These are phyloP conservation scores for Pseudoperonospora humuli DNA, from an alignment of 352 stramenopile species.

Conservation along the genomic window DNA sequence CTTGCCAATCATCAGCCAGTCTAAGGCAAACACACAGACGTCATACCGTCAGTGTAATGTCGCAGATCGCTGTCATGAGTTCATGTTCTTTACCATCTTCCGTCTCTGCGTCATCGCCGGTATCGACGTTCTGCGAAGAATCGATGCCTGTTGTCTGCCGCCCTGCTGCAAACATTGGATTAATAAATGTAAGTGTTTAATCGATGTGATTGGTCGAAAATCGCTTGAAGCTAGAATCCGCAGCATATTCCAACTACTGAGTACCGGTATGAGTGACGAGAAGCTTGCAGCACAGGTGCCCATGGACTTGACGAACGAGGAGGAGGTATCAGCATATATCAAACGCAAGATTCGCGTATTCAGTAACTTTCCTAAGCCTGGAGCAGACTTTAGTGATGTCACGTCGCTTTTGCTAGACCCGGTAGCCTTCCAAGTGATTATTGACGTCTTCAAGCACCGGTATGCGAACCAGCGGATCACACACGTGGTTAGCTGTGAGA, in stretches of 20 bases:
- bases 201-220: constrained; percentile 7
- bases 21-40: constrained; percentile 14
- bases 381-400: constrained; percentile 62
- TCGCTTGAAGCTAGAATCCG: too few species aligned
- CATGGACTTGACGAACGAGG: constrained; percentile 36
- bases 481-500: constrained; percentile 76
- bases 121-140: background rate
- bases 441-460: constrained; percentile 58
- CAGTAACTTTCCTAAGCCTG: constrained; percentile 46
- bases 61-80: background rate
- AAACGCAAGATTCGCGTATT: constrained; percentile 64
- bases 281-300: too few species aligned
- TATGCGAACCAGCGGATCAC: constrained; percentile 57
- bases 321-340: constrained; percentile 53
- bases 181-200: background rate
- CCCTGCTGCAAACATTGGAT: constrained; percentile 28
- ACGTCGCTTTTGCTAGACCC: constrained; percentile 66
- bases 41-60: constrained; percentile 1
- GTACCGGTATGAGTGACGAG: too few species aligned
- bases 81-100: background rate
- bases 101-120: background rate
- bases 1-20: constrained; percentile 39
- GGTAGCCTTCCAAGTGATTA: constrained; percentile 59
- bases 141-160: background rate
- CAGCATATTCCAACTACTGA: too few species aligned